These are phyloP conservation scores for Sordariomycetes sp. DNA, from an alignment of 2,329 filamentous ascomycete genomes.

Conservation along the genomic window DNA sequence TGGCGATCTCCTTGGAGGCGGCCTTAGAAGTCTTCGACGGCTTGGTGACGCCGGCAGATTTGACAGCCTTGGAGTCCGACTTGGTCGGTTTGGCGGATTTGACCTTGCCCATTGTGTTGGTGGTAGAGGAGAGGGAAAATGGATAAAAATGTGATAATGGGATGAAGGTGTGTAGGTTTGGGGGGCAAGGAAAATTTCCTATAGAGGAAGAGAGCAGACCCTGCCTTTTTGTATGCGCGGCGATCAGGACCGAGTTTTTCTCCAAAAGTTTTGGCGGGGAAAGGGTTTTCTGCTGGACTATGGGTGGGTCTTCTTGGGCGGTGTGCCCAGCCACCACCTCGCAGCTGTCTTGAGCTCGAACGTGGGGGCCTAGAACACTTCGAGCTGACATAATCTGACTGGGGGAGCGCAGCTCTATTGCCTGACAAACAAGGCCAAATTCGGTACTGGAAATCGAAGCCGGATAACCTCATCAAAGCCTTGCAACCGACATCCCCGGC, in stretches of 20 bases:
- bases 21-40: conserved; percentile 48
- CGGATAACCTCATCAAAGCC: conserved; percentile 2
- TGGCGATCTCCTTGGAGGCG: conserved; percentile 55
- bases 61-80: conserved; percentile 34
- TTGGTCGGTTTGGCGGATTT: conserved; percentile 48
- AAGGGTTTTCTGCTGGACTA: conserved; percentile 17
- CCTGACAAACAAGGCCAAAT: background rate
- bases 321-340: conserved; percentile 3
- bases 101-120: conserved; percentile 47
- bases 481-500: background rate
- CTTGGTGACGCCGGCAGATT: conserved; percentile 57
- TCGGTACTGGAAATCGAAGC: background rate
- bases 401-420: background rate
- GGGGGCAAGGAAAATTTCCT: conserved; percentile 6
- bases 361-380: background rate
- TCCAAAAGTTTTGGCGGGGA: conserved; percentile 7
- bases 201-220: conserved; percentile 6
- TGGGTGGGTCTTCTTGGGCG: conserved; percentile 15
- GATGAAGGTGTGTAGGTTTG: conserved; percentile 7
- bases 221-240: background rate
- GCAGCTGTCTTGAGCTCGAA: background rate
- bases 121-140: conserved; percentile 6
- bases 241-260: conserved; percentile 3
- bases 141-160: conserved; percentile 7
- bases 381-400: background rate